Conservation (phyloP, 2,329 filamentous ascomycete genomes). For the Colletotrichum zoysiae region DNA sequence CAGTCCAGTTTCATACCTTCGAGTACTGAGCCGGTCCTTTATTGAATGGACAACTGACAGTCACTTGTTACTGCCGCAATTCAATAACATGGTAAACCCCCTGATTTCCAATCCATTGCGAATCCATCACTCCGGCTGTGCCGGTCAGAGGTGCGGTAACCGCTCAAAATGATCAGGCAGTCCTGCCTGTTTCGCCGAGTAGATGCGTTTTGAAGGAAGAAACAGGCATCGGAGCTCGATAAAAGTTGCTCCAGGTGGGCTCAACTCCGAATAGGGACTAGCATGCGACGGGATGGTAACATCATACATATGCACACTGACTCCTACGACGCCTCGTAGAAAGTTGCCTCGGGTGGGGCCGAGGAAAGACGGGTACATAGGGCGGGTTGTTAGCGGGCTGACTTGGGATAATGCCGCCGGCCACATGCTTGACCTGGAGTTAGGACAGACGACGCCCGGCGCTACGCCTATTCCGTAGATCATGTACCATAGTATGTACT, state of each 20-base stretch:
- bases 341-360: conserved; percentile 27
- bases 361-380: not conserved
- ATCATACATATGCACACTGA: not conserved
- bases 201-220: not conserved
- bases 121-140: not conserved
- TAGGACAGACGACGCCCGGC: not conserved
- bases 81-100: not conserved
- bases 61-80: not conserved
- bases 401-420: not conserved
- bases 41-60: not conserved
- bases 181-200: not conserved
- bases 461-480: not conserved
- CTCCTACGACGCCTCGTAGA: conserved; percentile 13
- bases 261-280: not conserved
- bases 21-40: not conserved
- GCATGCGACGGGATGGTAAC: not conserved
- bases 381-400: not conserved
- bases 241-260: not conserved
- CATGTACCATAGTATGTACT: too few relatives aligned
- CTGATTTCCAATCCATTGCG: not conserved
- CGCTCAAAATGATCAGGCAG: not conserved
- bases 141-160: not conserved
- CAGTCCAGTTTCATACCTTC: not conserved
- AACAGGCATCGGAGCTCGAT: not conserved
- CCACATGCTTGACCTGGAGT: not conserved